Base-by-base conservation (phyloP, 345 rosid species). In the Rhodomyrtus tomentosa region DNA sequence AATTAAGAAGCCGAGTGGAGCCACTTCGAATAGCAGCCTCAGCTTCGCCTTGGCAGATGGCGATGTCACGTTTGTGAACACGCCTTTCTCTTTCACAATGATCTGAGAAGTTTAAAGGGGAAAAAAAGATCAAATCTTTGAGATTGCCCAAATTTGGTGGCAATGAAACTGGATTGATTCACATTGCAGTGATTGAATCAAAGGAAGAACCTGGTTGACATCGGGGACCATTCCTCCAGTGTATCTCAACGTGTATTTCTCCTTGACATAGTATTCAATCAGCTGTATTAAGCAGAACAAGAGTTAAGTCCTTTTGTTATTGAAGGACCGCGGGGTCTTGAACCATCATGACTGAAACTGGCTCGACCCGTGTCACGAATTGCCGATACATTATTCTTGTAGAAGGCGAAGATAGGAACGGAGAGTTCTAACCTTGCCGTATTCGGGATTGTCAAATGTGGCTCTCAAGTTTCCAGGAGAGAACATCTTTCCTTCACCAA, bases 191-290 rank as follows among this genome's bases (percentile, higher is more conserved):
- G n/a, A 45, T 59, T 50, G 20, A 40, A 42, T 25, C 2, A 22
- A 50, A 72, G 79, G 80, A 51, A 9, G 13, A 4, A 92, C 99
- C 98, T 95, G 99, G 90, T 95, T 94, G 84, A 96, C 99, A 42
- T 96, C 99, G 25, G 99, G 99, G 83, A 97, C 99, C 98, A 97
- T 97, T 91, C 99, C 99, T 91, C 99, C 99, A 0, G 99, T 97
- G 98, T 97, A 97, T 91, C 98, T 89, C 88, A 97, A 91, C 55
- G 99, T 97, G 95, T 94, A 97, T 83, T 94, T 97, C 93, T 95
- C 98, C 87, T 86, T 95, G 29, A 97, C 93, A 82, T 94, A 97
- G 93, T 92, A 95, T 88, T 94, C 92, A 84, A 97, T 90, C 85
- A 97, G 89, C 99, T 96, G 93, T 86, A 29, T 59, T 24, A 32